A percentile compares a stretch with the other conserved stretches of the same genome.
These are phyloP conservation scores for Nephelium lappaceum DNA, from an alignment of 345 rosid genomes.

Conservation along the genomic window DNA sequence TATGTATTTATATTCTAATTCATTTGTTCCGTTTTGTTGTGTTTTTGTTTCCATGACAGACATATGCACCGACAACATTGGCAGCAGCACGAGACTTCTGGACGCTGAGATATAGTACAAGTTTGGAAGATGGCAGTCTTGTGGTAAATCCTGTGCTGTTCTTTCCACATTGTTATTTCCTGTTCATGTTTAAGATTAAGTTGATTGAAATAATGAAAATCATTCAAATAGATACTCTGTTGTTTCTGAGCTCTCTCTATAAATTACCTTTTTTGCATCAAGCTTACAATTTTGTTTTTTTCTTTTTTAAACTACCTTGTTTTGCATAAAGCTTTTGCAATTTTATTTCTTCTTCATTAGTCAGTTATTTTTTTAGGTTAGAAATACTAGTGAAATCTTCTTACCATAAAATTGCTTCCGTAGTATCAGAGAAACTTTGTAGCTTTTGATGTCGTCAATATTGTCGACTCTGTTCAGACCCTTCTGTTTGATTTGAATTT, in stretches of 20 bases:
- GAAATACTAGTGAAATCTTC: background rate
- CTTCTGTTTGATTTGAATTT: background rate
- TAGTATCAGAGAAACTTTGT: background rate
- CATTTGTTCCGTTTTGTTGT: constrained; percentile 6
- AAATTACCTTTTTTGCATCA: background rate
- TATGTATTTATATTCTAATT: background rate
- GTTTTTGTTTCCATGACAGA: constrained; percentile 38
- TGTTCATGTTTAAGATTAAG: background rate
- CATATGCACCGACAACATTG: constrained; percentile 87
- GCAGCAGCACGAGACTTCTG: constrained; percentile 97
- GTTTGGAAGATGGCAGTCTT: constrained; percentile 91
- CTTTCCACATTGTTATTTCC: background rate
- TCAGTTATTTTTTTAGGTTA: background rate
- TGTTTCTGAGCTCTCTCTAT: background rate
- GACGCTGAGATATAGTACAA: constrained; percentile 86
- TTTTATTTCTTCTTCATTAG: background rate
- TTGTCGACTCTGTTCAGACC: background rate
- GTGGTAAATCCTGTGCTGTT: constrained; percentile 49
- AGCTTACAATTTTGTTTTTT: no score
- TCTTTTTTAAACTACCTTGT: no score
- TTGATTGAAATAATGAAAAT: background rate
- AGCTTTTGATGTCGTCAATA: background rate
- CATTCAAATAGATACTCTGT: background rate
- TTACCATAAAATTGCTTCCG: background rate
- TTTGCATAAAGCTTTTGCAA: no score